Evolutionary conservation across 345 rosid genomes (phyloP).

Genomic region (Punica granatum): DNA sequence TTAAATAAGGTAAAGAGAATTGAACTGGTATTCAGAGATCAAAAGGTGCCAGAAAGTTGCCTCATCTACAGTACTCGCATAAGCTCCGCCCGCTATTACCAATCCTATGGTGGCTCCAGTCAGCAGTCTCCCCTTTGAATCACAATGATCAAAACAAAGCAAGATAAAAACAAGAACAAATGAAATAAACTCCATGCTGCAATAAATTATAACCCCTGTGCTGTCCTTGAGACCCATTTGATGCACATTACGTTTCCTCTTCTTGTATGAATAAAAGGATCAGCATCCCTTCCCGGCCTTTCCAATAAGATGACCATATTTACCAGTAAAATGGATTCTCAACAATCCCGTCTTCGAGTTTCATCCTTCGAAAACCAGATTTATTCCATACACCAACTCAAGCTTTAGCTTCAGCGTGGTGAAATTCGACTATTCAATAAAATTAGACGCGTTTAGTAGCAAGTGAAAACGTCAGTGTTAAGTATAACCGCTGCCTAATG

Average conservation of each 20-base stretch:
- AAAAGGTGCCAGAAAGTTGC: conserved; percentile 87
- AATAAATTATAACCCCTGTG: not conserved
- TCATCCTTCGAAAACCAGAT: no score
- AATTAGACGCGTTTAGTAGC: no score
- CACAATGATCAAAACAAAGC: conserved; percentile 7
- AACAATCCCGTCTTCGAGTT: no score
- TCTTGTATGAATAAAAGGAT: no score
- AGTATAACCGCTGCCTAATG: not conserved
- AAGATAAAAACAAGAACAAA: not conserved
- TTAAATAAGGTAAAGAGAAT: conserved; percentile 8
- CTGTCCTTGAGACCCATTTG: no score
- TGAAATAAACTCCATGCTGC: not conserved
- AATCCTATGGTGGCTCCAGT: conserved; percentile 82
- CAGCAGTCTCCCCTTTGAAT: conserved; percentile 62
- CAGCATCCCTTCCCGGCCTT: not conserved
- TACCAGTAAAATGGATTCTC: no score
- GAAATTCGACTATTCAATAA: no score
- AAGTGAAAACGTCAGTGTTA: not conserved
- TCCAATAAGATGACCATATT: no score
- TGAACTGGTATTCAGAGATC: conserved; percentile 7
- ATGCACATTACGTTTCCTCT: no score
- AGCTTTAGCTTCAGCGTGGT: no score
- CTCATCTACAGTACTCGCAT: conserved; percentile 93
- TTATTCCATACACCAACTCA: no score
- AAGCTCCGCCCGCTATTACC: conserved; percentile 87